Evolutionary conservation across 345 rosid species (phyloP), one percentile per base, ranked within the genome.

Genomic region (Jatropha curcas): DNA sequence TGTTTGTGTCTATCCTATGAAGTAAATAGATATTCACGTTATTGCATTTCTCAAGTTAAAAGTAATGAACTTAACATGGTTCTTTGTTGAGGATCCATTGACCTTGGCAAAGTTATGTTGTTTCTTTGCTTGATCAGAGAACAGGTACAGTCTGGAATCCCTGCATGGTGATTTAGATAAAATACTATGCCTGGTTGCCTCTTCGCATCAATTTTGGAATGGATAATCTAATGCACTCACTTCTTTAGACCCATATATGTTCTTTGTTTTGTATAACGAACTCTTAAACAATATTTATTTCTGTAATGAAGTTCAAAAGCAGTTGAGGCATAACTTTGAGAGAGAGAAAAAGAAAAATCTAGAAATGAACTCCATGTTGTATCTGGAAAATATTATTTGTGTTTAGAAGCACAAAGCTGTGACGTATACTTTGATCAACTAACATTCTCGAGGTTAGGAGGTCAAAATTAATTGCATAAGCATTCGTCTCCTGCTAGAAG

Each of bases 401-500:
- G 17, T 53, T 53, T 35, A n/a, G 50, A 64, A 39, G 56, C 20
- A 46, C 69, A 27, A 50, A 7, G 68, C 55, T 30, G 31, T 16
- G 13, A 22, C 12, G 48, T 52, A 20, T 48, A 17, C 13, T 28
- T 31, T 43, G 6, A 30, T 19, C 27, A 13, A 52, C 37, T 43
- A 39, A 71, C 0, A n/a, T 37, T 35, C 35, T 25, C 34, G 48
- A 46, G 70, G 41, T n/a, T n/a, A n/a, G n/a, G n/a, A n/a, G n/a
- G n/a, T n/a, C n/a, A n/a, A n/a, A n/a, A n/a, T n/a, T n/a, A n/a
- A 4, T 37, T 41, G 45, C 11, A 41, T 41, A 2, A 41, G 45
- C 10, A 2, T 41, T 46, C 5, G 17, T 67, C 13, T 67, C 59
- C 28, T 46, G 58, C 59, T 27, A 24, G 71, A 68, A 67, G 71